These are phyloP conservation scores for Papiliotrema fonsecae DNA, from an alignment of 1,284 basidiomycete species.

Conservation along the genomic window DNA sequence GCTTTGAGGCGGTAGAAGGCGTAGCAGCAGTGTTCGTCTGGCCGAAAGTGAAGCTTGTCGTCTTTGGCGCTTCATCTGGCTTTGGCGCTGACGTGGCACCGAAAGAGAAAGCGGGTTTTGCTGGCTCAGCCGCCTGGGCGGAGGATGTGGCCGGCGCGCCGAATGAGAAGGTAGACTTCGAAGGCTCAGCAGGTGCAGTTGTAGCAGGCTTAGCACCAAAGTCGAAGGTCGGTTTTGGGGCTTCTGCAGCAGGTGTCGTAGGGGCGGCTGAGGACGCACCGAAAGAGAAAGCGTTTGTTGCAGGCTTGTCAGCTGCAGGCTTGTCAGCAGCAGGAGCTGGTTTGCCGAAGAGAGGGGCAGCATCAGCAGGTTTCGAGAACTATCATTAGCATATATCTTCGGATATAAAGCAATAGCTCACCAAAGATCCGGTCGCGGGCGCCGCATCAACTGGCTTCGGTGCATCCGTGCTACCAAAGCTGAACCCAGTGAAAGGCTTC, in stretches of 20 bases:
- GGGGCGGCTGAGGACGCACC: conserved; percentile 2
- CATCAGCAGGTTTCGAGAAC: too few species aligned
- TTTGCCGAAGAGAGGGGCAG: too few species aligned
- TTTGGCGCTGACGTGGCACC: too few species aligned
- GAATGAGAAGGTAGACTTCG: background rate
- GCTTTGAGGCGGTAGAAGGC: too few species aligned
- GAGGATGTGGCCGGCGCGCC: too few species aligned
- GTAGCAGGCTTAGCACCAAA: conserved; percentile 6
- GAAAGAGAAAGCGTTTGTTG: conserved; percentile 5
- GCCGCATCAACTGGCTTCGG: background rate
- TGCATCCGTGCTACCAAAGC: background rate
- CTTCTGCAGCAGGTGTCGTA: background rate
- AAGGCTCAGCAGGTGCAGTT: background rate
- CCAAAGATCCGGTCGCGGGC: background rate
- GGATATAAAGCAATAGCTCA: too few species aligned
- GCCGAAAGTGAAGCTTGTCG: too few species aligned
- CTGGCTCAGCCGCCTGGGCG: conserved; percentile 9
- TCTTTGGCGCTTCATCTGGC: too few species aligned
- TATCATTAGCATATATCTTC: too few species aligned
- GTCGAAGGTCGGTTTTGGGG: conserved; percentile 3
- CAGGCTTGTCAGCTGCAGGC: background rate
- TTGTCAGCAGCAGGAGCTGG: too few species aligned
- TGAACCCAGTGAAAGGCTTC: too few species aligned
- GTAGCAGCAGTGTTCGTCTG: too few species aligned
- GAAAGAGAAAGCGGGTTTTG: conserved; percentile 19